Conservation (phyloP, 805 yeast species). For the Ogataea pilisensis region DNA sequence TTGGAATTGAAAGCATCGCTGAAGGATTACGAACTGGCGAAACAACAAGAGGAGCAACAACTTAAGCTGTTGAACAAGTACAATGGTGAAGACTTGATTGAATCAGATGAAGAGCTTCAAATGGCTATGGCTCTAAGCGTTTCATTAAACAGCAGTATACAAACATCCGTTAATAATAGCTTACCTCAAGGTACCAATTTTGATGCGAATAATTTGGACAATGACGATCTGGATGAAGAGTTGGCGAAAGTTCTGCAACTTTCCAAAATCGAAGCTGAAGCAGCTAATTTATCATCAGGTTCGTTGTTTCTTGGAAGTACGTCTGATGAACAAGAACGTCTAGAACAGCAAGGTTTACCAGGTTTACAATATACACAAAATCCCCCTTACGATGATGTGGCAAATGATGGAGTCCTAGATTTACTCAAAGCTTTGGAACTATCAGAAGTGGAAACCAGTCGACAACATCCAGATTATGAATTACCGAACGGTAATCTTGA, state of each 20-base stretch:
- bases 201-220: too few species aligned
- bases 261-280: constrained; percentile 2
- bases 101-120: constrained; percentile 38
- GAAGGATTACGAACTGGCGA: constrained; percentile 26
- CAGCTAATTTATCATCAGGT: background rate
- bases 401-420: too few species aligned
- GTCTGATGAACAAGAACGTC: background rate
- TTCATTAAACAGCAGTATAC: constrained; percentile 17
- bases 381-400: too few species aligned
- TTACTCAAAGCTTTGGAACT: too few species aligned
- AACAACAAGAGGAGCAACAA: constrained; percentile 23
- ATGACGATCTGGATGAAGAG: constrained; percentile 12
- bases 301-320: background rate
- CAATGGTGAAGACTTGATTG: constrained; percentile 39
- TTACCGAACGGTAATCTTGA: constrained; percentile 24
- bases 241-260: constrained; percentile 1
- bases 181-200: too few species aligned
- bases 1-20: constrained; percentile 32
- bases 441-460: too few species aligned
- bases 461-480: too few species aligned
- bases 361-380: too few species aligned
- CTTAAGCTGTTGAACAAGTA: constrained; percentile 36
- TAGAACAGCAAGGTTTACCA: too few species aligned
- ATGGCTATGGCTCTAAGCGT: constrained; percentile 41
- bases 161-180: background rate